A percentile compares a stretch with the other conserved stretches of the same genome.
These are phyloP conservation scores for Daedaleopsis nitida DNA, from an alignment of 768 basidiomycete species.

Conservation along the genomic window DNA sequence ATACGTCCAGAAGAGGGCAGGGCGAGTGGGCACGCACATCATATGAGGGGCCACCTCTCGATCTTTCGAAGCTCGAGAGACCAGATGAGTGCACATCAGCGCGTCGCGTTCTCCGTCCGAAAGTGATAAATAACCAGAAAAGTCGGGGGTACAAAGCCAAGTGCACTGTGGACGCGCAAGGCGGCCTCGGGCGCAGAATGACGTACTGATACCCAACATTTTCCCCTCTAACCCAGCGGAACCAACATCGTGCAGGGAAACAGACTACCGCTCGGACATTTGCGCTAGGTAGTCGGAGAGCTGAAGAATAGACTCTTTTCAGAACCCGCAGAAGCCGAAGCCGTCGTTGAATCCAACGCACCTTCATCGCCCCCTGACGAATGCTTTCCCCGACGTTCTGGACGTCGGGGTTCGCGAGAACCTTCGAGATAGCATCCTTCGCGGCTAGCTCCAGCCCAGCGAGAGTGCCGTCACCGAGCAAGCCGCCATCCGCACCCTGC, in stretches of 20 bases:
- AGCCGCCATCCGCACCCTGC: conserved; percentile 52
- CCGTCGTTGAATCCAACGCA: conserved; percentile 35
- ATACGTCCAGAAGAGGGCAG: background rate
- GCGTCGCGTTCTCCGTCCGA: background rate
- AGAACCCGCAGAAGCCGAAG: background rate
- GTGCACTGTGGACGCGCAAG: conserved; percentile 13
- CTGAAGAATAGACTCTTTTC: conserved; percentile 30
- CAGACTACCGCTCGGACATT: conserved; percentile 25
- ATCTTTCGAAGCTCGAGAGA: background rate
- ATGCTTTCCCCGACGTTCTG: conserved; percentile 83
- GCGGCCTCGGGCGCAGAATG: background rate
- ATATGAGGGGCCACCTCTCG: background rate
- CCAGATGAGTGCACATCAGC: background rate
- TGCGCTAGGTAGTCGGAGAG: conserved; percentile 49
- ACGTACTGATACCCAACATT: conserved; percentile 1
- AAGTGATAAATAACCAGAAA: conserved; percentile 20
- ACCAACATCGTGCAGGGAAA: background rate
- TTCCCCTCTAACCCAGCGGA: background rate
- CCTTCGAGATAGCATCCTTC: conserved; percentile 70
- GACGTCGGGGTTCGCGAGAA: conserved; percentile 85
- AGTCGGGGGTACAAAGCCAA: conserved; percentile 3
- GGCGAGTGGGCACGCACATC: background rate
- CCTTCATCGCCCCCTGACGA: conserved; percentile 80
- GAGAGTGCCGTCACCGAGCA: conserved; percentile 50
- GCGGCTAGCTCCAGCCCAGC: conserved; percentile 66